Evolutionary conservation across 2,329 filamentous ascomycete genomes (phyloP).

Genomic region (Pezicula rhizophila): DNA sequence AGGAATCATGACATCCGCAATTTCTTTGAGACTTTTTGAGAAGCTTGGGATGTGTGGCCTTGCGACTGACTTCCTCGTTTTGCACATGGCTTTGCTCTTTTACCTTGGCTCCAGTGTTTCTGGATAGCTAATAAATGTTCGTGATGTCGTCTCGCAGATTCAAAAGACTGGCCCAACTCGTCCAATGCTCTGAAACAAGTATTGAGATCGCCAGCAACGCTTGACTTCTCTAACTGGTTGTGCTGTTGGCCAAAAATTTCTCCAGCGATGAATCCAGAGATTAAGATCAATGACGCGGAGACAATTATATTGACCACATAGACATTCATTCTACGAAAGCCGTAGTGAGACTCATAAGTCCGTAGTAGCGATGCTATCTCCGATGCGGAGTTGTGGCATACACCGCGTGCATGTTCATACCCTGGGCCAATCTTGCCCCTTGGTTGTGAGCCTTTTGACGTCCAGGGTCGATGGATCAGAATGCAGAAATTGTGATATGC

Average conservation of each 20-base stretch:
- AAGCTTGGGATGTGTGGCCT: neutral
- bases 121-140: slow-evolving; percentile 32
- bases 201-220: slow-evolving; percentile 31
- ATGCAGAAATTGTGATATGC: slow-evolving; percentile 15
- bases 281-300: slow-evolving; percentile 33
- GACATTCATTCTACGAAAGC: slow-evolving; percentile 36
- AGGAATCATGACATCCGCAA: neutral
- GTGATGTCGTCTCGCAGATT: slow-evolving; percentile 33
- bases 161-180: slow-evolving; percentile 33
- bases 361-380: slow-evolving; percentile 34
- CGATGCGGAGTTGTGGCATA: slow-evolving; percentile 35
- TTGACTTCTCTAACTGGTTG: neutral
- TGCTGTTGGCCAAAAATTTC: neutral
- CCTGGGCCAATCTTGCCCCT: slow-evolving; percentile 35
- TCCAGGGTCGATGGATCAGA: slow-evolving; percentile 30
- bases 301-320: slow-evolving; percentile 38
- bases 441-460: slow-evolving; percentile 35
- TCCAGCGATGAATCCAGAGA: slow-evolving; percentile 21
- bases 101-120: slow-evolving; percentile 24
- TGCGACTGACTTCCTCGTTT: neutral
- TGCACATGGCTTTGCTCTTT: neutral
- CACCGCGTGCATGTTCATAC: slow-evolving; percentile 35
- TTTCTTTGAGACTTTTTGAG: neutral
- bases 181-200: slow-evolving; percentile 36
- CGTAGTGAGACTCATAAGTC: slow-evolving; percentile 35